These are phyloP conservation scores for Papilionanthe hybrid DNA, from an alignment of 116 monocot species.

Conservation along the genomic window DNA sequence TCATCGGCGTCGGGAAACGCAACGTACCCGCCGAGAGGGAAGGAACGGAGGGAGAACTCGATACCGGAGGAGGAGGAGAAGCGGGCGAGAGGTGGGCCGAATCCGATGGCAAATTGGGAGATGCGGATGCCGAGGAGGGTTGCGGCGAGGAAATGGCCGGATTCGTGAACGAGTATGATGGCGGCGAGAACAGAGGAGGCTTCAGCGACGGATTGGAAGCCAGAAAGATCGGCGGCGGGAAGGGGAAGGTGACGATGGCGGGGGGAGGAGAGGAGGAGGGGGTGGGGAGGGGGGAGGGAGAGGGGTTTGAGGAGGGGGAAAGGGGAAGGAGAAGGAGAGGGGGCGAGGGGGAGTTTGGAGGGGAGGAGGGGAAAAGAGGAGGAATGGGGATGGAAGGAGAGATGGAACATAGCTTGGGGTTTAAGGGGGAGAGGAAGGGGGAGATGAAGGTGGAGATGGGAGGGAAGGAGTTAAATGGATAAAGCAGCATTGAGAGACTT, in stretches of 20 bases:
- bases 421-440: no score
- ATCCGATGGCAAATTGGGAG: slow-evolving; percentile 79
- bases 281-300: slow-evolving; percentile 3
- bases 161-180: slow-evolving; percentile 89
- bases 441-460: no score
- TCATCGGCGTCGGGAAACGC: slow-evolving; percentile 85
- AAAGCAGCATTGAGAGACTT: no score
- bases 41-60: slow-evolving; percentile 86
- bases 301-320: not conserved
- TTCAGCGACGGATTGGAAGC: slow-evolving; percentile 40
- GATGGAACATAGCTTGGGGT: not conserved
- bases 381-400: not conserved
- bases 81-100: slow-evolving; percentile 71
- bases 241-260: slow-evolving; percentile 3
- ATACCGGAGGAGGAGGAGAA: slow-evolving; percentile 45
- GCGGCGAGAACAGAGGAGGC: slow-evolving; percentile 75
- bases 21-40: slow-evolving; percentile 92
- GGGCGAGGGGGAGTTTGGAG: not conserved
- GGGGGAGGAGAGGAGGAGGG: not conserved
- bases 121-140: slow-evolving; percentile 69
- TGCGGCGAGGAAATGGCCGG: slow-evolving; percentile 88
- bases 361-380: not conserved
- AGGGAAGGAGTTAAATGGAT: no score
- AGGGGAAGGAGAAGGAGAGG: not conserved
- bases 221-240: not conserved